phyloP scores from a whole-genome alignment of 768 basidiomycete species.

The Tylopilus felleus region DNA sequence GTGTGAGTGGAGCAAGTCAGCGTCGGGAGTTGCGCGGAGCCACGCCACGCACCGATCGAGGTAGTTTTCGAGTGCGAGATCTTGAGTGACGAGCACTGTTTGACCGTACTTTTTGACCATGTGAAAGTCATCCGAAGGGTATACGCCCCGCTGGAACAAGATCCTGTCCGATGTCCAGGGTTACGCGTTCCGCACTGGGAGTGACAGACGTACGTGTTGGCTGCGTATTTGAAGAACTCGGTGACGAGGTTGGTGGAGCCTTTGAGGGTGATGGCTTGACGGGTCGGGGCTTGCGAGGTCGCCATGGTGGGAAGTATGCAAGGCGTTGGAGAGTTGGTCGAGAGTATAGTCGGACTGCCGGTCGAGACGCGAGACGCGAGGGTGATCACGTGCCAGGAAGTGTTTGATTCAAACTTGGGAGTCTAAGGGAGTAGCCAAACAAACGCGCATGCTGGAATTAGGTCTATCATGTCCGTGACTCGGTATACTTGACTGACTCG shows the following conservation, averaged over 20 bases:
- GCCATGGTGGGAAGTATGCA: no score
- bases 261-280: constrained; percentile 89
- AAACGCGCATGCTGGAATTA: no score
- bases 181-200: not conserved
- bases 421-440: no score
- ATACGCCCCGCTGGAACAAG: constrained; percentile 94
- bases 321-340: no score
- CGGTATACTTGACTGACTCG: no score
- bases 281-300: constrained; percentile 46
- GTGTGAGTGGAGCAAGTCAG: not conserved
- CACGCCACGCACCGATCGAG: constrained; percentile 58
- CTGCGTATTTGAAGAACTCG: constrained; percentile 99
- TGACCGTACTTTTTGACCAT: constrained; percentile 99
- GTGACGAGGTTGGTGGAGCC: constrained; percentile 92
- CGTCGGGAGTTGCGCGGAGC: not conserved
- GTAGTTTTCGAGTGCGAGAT: constrained; percentile 90
- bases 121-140: constrained; percentile 97
- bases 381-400: no score
- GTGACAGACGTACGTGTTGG: constrained; percentile 73
- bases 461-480: no score
- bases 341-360: no score
- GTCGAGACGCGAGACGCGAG: no score
- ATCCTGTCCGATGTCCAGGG: constrained; percentile 50
- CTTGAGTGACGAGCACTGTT: constrained; percentile 91
- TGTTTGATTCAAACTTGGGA: no score